These are phyloP conservation scores for Glycine latifolia DNA, from an alignment of 306 rosid species.

Conservation along the genomic window DNA sequence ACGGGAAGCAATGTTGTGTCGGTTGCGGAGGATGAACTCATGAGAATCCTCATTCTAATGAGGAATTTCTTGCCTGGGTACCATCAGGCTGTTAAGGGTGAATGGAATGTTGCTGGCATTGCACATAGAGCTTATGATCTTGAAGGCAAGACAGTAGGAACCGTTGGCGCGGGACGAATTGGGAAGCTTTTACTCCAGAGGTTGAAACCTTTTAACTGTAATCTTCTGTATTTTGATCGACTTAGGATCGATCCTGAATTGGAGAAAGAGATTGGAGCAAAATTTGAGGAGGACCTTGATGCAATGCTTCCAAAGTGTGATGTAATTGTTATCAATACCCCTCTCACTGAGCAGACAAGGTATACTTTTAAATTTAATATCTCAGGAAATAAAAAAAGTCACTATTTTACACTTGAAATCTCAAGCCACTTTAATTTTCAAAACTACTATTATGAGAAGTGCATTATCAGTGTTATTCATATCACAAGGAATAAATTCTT, in stretches of 20 bases:
- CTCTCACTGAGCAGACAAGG: slow-evolving; percentile 94
- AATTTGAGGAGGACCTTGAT: slow-evolving; percentile 92
- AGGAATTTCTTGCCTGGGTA: slow-evolving; percentile 90
- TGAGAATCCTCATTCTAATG: slow-evolving; percentile 88
- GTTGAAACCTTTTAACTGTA: slow-evolving; percentile 89
- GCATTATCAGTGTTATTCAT: background rate
- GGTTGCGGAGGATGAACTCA: slow-evolving; percentile 94
- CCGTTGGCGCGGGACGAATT: slow-evolving; percentile 91
- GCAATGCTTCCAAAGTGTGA: slow-evolving; percentile 98
- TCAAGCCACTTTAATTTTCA: background rate
- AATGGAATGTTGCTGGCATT: slow-evolving; percentile 97
- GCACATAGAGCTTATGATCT: slow-evolving; percentile 91
- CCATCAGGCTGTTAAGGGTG: slow-evolving; percentile 79
- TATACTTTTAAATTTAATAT: slow-evolving; percentile 35
- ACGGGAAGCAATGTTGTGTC: slow-evolving; percentile 94
- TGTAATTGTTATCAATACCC: slow-evolving; percentile 83
- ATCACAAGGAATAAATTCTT: slow-evolving; percentile 8
- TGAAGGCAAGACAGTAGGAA: slow-evolving; percentile 93
- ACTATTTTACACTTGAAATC: background rate
- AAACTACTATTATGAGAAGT: background rate
- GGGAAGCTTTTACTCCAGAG: slow-evolving; percentile 91
- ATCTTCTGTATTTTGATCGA: slow-evolving; percentile 86
- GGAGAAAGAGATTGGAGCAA: slow-evolving; percentile 82
- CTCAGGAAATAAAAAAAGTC: background rate
- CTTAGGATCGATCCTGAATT: slow-evolving; percentile 73